Conservation (phyloP, 2,329 filamentous ascomycete species). For the Amauroascus verrucosus region DNA sequence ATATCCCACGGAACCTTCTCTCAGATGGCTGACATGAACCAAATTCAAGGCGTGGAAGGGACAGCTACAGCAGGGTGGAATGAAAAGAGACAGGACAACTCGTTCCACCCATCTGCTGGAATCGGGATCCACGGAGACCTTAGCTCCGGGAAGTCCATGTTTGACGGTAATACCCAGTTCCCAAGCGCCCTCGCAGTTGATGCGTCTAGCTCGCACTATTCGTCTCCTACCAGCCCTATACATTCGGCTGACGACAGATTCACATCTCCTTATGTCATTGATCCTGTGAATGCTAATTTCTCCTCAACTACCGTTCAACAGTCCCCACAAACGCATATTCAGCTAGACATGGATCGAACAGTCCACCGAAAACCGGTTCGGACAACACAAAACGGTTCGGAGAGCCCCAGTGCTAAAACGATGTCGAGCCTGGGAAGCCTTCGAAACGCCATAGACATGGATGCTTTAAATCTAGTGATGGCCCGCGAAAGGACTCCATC, state of each 20-base stretch:
- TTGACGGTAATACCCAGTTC: constrained; percentile 20
- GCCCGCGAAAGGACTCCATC: constrained; percentile 16
- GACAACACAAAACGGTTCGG: constrained; percentile 8
- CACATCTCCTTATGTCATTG: background rate
- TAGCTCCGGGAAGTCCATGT: constrained; percentile 26
- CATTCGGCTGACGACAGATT: constrained; percentile 8
- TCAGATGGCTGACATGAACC: constrained; percentile 64
- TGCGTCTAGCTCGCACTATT: constrained; percentile 10
- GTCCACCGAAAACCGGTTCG: constrained; percentile 44
- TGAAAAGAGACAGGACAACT: constrained; percentile 14
- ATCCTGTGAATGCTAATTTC: constrained; percentile 12
- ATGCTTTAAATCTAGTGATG: constrained; percentile 43
- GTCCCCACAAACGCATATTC: constrained; percentile 9
- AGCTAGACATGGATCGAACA: constrained; percentile 7
- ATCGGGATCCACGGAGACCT: constrained; percentile 15
- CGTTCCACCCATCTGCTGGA: background rate
- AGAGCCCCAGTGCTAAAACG: constrained; percentile 21
- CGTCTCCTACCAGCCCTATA: constrained; percentile 13
- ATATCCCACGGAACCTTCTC: constrained; percentile 72
- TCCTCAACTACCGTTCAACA: constrained; percentile 6
- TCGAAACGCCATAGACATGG: constrained; percentile 37
- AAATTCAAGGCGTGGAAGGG: constrained; percentile 35
- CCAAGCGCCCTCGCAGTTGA: constrained; percentile 11
- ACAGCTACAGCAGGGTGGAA: constrained; percentile 27
- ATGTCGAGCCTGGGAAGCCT: constrained; percentile 35